Percentiles rank a stretch among this genome's conserved stretches.
Conservation (phyloP, 805 yeast species). For the Millerozyma miso region DNA sequence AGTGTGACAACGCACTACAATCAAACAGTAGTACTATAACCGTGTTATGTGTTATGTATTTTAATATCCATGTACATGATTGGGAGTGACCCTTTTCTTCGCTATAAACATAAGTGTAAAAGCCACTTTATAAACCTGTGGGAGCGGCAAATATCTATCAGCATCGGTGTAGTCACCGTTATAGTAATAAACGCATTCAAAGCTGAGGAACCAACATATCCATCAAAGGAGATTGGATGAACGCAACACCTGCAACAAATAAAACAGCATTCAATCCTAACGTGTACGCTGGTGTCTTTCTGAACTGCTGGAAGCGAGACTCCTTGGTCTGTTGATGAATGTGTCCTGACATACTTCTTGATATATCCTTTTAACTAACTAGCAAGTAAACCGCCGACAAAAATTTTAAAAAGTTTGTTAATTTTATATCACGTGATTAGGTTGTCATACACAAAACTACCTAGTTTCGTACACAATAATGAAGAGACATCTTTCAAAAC, state of each 20-base stretch:
- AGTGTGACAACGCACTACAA: no score
- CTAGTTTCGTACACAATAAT: neutral
- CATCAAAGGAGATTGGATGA: slow-evolving; percentile 76
- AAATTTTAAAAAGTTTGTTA: neutral
- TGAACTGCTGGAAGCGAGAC: slow-evolving; percentile 47
- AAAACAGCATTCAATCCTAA: slow-evolving; percentile 58
- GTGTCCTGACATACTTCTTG: slow-evolving; percentile 18
- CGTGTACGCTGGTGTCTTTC: slow-evolving; percentile 61
- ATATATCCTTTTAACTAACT: neutral
- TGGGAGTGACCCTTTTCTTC: neutral
- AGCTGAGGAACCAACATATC: slow-evolving; percentile 78
- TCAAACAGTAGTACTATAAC: no score
- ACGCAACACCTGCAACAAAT: slow-evolving; percentile 68
- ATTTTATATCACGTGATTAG: neutral
- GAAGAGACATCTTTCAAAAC: neutral
- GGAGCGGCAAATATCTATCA: neutral
- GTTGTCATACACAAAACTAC: neutral
- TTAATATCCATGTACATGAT: neutral
- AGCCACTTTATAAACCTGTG: neutral
- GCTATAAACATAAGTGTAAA: neutral
- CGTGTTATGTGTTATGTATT: no score
- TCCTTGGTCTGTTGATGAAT: slow-evolving; percentile 20
- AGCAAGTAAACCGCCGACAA: neutral
- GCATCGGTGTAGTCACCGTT: neutral
- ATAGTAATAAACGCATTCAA: slow-evolving; percentile 13